These are phyloP conservation scores for Codiaeum variegatum DNA, from an alignment of 441 rosid species.

Conservation along the genomic window DNA sequence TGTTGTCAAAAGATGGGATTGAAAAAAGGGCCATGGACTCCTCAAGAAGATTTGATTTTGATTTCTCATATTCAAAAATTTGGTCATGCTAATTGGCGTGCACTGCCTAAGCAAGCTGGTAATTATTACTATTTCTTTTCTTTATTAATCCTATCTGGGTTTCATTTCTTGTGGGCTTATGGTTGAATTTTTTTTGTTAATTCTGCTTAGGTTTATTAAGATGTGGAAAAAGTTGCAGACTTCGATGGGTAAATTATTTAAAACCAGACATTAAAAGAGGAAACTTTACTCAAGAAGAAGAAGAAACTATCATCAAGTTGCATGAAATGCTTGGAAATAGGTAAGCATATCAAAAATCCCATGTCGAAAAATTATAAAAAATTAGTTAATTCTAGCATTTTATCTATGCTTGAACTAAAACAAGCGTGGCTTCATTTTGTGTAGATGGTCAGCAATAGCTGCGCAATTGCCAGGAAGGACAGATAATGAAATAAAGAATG, in stretches of 20 bases:
- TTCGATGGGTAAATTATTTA: conserved; percentile 81
- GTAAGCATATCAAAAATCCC: no score
- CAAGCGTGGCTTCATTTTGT: neutral
- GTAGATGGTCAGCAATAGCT: conserved; percentile 91
- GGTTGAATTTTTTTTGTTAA: neutral
- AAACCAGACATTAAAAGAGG: conserved; percentile 78
- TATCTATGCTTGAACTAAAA: no score
- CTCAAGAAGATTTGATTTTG: conserved; percentile 39
- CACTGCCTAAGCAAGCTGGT: conserved; percentile 47
- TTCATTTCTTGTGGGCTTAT: neutral
- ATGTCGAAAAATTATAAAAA: no score
- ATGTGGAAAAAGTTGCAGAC: conserved; percentile 92
- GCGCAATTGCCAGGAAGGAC: conserved; percentile 78
- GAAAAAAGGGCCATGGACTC: conserved; percentile 42
- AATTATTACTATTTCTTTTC: neutral
- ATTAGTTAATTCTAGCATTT: no score
- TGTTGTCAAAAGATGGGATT: conserved; percentile 33
- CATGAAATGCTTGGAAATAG: conserved; percentile 73
- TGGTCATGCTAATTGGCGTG: conserved; percentile 44
- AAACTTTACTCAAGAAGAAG: conserved; percentile 67
- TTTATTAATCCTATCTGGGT: neutral
- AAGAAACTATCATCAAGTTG: conserved; percentile 62
- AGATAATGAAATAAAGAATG: conserved; percentile 88
- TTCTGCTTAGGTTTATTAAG: conserved; percentile 52
- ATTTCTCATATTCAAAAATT: conserved; percentile 29